Percentiles rank a stretch among this genome's conserved stretches.
Evolutionary conservation across 495 filamentous ascomycete genomes (phyloP).

Genomic region (Hypoxylon cercidicola): DNA sequence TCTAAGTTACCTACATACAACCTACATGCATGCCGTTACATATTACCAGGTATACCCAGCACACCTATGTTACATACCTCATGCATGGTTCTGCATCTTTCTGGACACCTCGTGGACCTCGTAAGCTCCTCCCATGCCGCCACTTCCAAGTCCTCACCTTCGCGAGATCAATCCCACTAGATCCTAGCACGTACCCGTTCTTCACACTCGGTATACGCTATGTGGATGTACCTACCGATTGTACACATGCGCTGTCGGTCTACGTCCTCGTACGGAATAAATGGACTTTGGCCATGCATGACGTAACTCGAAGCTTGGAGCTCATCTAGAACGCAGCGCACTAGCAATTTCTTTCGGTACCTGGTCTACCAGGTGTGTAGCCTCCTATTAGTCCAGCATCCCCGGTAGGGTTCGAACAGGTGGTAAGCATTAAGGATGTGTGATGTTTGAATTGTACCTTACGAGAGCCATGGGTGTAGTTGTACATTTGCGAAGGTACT

Average conservation of each 20-base stretch:
- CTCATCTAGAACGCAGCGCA: slow-evolving; percentile 26
- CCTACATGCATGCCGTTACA: too few species aligned
- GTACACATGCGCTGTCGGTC: slow-evolving; percentile 18
- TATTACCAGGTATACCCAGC: too few species aligned
- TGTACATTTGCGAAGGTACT: not conserved
- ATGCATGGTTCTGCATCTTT: slow-evolving; percentile 17
- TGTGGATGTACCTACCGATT: slow-evolving; percentile 21
- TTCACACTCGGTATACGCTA: slow-evolving; percentile 27
- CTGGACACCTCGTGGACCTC: slow-evolving; percentile 9
- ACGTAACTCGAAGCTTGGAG: slow-evolving; percentile 25
- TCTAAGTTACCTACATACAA: not conserved
- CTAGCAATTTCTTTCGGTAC: slow-evolving; percentile 10
- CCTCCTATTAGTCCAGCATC: slow-evolving; percentile 9
- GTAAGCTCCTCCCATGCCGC: not conserved
- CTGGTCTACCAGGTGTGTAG: not conserved
- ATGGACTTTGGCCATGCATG: slow-evolving; percentile 18
- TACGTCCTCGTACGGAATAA: not conserved
- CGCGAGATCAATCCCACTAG: not conserved
- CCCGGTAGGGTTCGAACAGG: slow-evolving; percentile 4
- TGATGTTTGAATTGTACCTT: not conserved
- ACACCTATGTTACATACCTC: too few species aligned
- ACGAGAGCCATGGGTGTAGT: slow-evolving; percentile 10
- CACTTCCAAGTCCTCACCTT: slow-evolving; percentile 19
- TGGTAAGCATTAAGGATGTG: slow-evolving; percentile 21
- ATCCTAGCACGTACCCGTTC: slow-evolving; percentile 2